Evolutionary conservation across 164 flowering plant species (phyloP).

Genomic region (Annona squamosa): DNA sequence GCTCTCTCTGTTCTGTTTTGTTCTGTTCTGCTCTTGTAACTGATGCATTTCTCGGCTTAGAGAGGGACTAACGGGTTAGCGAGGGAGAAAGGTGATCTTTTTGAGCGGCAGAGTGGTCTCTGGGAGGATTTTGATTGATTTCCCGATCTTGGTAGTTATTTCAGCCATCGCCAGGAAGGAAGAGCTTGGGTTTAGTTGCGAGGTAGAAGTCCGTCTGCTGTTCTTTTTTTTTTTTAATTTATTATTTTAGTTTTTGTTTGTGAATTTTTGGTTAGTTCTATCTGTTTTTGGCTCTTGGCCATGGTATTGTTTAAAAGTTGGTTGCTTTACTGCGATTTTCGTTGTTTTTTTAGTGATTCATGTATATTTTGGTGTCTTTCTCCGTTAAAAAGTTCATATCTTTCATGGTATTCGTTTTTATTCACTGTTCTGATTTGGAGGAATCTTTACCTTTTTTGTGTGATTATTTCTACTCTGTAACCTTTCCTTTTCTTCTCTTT

Average conservation of each 20-base stretch:
- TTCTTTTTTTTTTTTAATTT: neutral
- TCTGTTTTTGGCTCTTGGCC: neutral
- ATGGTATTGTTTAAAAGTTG: neutral
- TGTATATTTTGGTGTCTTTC: too few relatives aligned
- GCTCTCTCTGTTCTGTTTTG: neutral
- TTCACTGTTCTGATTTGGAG: neutral
- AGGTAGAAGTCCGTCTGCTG: neutral
- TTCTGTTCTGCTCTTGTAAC: neutral
- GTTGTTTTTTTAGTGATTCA: too few relatives aligned
- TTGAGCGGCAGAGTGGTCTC: neutral
- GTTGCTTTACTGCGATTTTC: too few relatives aligned
- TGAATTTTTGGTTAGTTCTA: neutral
- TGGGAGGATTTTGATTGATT: neutral
- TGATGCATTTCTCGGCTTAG: neutral
- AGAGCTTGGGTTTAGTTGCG: neutral
- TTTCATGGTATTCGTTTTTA: too few relatives aligned
- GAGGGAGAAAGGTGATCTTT: neutral
- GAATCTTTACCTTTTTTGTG: neutral
- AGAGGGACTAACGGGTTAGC: neutral
- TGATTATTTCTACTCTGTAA: neutral
- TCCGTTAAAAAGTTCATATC: too few relatives aligned
- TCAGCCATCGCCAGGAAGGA: neutral
- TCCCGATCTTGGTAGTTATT: neutral
- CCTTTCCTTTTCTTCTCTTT: neutral
- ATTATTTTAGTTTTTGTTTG: neutral